Percentiles rank a stretch among this genome's conserved stretches.
phyloP scores from a whole-genome alignment of 495 filamentous ascomycete genomes.

The Aspergillus bertholletiae region DNA sequence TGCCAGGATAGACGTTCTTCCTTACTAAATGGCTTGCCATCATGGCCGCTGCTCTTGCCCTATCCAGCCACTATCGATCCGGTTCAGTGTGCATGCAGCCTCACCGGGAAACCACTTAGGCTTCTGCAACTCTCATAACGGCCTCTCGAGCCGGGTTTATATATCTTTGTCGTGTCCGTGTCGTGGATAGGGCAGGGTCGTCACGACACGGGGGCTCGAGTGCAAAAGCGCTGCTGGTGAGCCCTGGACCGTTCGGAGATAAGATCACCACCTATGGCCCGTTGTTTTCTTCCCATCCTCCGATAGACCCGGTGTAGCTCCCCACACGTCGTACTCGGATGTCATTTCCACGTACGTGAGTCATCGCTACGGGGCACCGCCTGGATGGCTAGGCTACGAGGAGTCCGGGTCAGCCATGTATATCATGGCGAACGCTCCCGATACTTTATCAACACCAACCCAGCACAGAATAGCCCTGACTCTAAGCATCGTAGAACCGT shows the following conservation, averaged over 20 bases:
- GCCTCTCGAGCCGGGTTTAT: neutral
- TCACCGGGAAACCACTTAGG: neutral
- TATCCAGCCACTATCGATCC: neutral
- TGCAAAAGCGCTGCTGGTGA: neutral
- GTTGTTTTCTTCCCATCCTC: neutral
- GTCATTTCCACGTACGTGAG: neutral
- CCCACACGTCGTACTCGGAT: neutral
- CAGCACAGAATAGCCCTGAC: neutral
- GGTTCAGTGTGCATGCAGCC: neutral
- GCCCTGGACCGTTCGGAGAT: neutral
- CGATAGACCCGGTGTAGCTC: neutral
- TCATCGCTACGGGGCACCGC: neutral
- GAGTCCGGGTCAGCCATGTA: neutral
- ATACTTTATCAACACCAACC: neutral
- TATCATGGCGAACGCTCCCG: neutral
- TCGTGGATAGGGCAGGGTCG: neutral
- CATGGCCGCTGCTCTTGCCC: neutral
- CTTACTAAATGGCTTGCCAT: neutral
- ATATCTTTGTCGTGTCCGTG: neutral
- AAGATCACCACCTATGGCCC: neutral
- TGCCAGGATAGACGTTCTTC: neutral
- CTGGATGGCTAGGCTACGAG: neutral
- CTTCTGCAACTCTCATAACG: neutral
- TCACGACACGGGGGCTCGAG: neutral
- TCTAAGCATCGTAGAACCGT: neutral